phyloP scores from a whole-genome alignment of 2,329 filamentous ascomycete species.

The Ascochyta rabiei region DNA sequence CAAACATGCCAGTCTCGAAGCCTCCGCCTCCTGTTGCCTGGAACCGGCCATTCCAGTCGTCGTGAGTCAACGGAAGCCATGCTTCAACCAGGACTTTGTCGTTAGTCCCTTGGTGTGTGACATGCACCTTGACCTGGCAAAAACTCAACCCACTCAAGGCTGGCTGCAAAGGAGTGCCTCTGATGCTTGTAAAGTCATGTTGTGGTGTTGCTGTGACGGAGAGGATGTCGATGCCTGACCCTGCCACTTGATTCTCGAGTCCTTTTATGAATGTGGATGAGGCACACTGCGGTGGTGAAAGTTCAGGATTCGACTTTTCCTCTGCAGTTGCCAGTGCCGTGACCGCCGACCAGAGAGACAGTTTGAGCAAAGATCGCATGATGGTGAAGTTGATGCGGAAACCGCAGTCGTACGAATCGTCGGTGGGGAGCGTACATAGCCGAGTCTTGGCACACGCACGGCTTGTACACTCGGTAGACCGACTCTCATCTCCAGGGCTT shows the following conservation, averaged over 20 bases:
- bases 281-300: conserved; percentile 9
- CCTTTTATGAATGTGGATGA: conserved; percentile 11
- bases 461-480: too few species aligned
- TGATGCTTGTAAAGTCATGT: conserved; percentile 21
- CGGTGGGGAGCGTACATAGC: conserved; percentile 1
- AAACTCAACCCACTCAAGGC: conserved; percentile 23
- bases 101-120: conserved; percentile 27
- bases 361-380: neutral
- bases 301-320: neutral
- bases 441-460: conserved; percentile 2
- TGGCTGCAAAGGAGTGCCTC: conserved; percentile 11
- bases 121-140: conserved; percentile 31
- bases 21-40: conserved; percentile 42
- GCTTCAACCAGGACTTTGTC: conserved; percentile 35
- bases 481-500: too few species aligned
- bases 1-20: conserved; percentile 37
- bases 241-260: neutral
- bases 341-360: neutral
- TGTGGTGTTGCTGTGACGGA: conserved; percentile 21
- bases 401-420: neutral
- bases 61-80: conserved; percentile 37
- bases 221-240: conserved; percentile 15
- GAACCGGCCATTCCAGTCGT: conserved; percentile 43
- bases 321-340: neutral
- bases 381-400: neutral